These are phyloP conservation scores for Hyaloscypha bicolor DNA, from an alignment of 495 filamentous ascomycete genomes.

Conservation along the genomic window DNA sequence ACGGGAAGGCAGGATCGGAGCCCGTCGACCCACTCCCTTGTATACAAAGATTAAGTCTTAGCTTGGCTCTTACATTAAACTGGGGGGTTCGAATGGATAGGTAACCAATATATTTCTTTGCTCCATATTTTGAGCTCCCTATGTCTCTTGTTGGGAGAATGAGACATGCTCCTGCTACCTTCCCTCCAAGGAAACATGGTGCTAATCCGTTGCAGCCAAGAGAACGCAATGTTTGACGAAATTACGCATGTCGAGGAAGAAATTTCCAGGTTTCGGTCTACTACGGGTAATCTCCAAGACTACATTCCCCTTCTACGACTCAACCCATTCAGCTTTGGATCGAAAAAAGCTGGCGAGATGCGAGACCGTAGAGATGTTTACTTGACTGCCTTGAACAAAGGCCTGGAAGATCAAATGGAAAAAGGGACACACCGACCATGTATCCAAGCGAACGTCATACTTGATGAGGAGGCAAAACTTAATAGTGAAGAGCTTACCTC, in stretches of 20 bases:
- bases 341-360: constrained; percentile 56
- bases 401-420: constrained; percentile 58
- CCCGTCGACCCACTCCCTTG: constrained; percentile 62
- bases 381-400: constrained; percentile 50
- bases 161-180: too few relatives aligned
- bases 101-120: too few relatives aligned
- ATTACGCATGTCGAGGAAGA: constrained; percentile 65
- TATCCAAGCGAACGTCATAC: constrained; percentile 65
- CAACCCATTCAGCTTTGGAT: constrained; percentile 56
- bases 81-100: constrained; percentile 53
- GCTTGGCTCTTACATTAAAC: constrained; percentile 61
- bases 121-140: too few relatives aligned
- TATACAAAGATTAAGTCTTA: constrained; percentile 60
- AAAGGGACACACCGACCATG: constrained; percentile 63
- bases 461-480: constrained; percentile 61
- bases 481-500: constrained; percentile 60
- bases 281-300: constrained; percentile 64
- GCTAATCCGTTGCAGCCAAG: constrained; percentile 38
- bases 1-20: constrained; percentile 52
- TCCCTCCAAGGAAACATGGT: too few relatives aligned
- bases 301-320: constrained; percentile 63
- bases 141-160: too few relatives aligned
- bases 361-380: constrained; percentile 63
- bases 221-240: constrained; percentile 62
- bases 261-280: constrained; percentile 60